phyloP scores from a whole-genome alignment of 1,139 yeast genomes.

The Pichia sorboxylosa region DNA sequence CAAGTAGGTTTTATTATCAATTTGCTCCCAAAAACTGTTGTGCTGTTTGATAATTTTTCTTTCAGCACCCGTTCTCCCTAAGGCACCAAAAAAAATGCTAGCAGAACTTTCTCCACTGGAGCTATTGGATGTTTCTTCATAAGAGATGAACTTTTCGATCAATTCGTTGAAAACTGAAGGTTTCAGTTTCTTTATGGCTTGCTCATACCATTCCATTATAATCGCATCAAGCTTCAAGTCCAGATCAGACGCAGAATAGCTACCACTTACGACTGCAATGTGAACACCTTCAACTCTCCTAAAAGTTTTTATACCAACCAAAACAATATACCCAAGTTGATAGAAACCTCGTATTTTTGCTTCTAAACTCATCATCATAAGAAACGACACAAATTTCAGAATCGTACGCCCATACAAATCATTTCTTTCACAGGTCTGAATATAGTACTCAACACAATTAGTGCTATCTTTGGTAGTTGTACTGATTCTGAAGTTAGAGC shows the following conservation, averaged over 20 bases:
- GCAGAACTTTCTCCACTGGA: conserved; percentile 25
- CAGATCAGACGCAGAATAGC: conserved; percentile 27
- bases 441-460: conserved; percentile 37
- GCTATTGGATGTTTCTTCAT: conserved; percentile 14
- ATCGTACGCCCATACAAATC: conserved; percentile 27
- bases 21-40: conserved; percentile 37
- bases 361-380: conserved; percentile 31
- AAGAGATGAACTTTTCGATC: conserved; percentile 28
- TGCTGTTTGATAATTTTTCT: conserved; percentile 30
- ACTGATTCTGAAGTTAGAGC: conserved; percentile 26
- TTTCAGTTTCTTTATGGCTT: conserved; percentile 19
- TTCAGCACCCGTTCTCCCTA: conserved; percentile 20
- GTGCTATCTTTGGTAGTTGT: conserved; percentile 35
- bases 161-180: conserved; percentile 22
- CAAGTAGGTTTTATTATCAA: conserved; percentile 30
- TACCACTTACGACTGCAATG: conserved; percentile 40
- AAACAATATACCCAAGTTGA: conserved; percentile 48
- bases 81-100: conserved; percentile 28
- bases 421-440: conserved; percentile 42
- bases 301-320: conserved; percentile 41
- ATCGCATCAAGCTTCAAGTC: conserved; percentile 36
- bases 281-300: conserved; percentile 45
- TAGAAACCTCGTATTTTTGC: conserved; percentile 38
- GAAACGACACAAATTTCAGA: conserved; percentile 34
- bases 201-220: conserved; percentile 28